Evolutionary conservation across 768 basidiomycete genomes (phyloP).

Genomic region (Antrodiella citrinella): DNA sequence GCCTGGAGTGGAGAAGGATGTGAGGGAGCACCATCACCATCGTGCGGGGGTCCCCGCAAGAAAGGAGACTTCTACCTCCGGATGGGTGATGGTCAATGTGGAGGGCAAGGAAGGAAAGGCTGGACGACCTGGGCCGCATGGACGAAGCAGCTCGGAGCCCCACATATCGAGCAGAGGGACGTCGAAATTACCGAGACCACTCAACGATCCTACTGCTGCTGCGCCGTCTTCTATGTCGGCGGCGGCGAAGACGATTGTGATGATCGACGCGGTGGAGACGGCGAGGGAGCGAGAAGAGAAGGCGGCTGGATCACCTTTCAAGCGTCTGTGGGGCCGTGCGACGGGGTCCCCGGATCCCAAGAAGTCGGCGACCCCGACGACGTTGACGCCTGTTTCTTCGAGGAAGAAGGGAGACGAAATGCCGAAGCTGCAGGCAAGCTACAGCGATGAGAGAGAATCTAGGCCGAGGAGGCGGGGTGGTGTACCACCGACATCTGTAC

Average conservation of each 20-base stretch:
- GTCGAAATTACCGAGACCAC: neutral
- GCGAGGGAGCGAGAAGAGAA: constrained; percentile 25
- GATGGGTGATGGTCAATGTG: constrained; percentile 25
- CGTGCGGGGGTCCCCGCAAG: too few relatives aligned
- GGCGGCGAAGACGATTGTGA: constrained; percentile 55
- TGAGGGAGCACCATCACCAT: too few relatives aligned
- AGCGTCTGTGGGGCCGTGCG: constrained; percentile 5
- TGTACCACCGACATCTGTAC: too few relatives aligned
- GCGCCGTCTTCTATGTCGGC: constrained; percentile 29
- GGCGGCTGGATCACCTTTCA: constrained; percentile 13
- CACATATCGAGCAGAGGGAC: neutral
- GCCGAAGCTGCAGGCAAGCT: neutral
- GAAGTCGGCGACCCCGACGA: constrained; percentile 3
- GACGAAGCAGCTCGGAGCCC: neutral
- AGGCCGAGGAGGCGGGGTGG: neutral
- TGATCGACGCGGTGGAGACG: constrained; percentile 49
- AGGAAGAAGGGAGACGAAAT: constrained; percentile 3
- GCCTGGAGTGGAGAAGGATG: neutral
- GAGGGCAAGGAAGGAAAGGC: constrained; percentile 25
- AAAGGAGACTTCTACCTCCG: constrained; percentile 16
- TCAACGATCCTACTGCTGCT: constrained; percentile 3
- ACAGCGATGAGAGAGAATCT: constrained; percentile 2
- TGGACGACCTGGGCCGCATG: neutral
- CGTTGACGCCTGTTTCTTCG: constrained; percentile 4
- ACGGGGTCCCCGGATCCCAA: constrained; percentile 1